Evolutionary conservation across 331 rosid species (phyloP), one percentile per base, ranked within the genome.

Genomic region (Quercus lobata): DNA sequence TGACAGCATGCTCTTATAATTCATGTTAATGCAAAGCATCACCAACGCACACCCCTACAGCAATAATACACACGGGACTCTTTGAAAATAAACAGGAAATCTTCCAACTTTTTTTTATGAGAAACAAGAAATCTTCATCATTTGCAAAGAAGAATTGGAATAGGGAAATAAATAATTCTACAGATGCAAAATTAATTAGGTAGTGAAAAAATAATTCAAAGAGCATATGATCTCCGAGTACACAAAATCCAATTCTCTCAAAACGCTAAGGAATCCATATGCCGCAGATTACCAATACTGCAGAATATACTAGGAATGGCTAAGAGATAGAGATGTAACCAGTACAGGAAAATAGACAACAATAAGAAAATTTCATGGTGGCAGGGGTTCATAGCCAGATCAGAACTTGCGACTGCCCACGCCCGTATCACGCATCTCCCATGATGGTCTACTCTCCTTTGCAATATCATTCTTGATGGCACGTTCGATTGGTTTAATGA

Each of bases 401-500:
- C 44, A 9, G 52, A 19, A 19, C 46, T 34, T 68, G 17, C 25
- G 15, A 68, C 21, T 68, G 21, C 17, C 21, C 72, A 35, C 9
- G 11, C 27, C 74, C 0, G 83, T 74, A 69, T 90, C 97, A 7
- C 90, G 87, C 61, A 29, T 73, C 87, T 95, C 98, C 99, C 99
- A 95, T 25, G 96, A 74, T 7, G 91, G 91, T 83, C 83, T 90
- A 62, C 77, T 88, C 89, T 91, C 94, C 35, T 49, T 86, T 18
- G 84, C 85, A 81, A 90, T 82, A 78, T 96, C 99, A 1, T 52
- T 70, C 81, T 65, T 79, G 84, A 96, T 93, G 73, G 83, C 82
- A 24, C 86, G 84, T 78, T 89, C 82, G 49, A 96, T 93, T 9
- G 97, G 94, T 84, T 91, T 96, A 24, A 89, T 78, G 37, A 84